Percentiles rank a stretch among this genome's conserved stretches.
Evolutionary conservation across 2,329 filamentous ascomycete species (phyloP).

Genomic region (Leptographium radiaticola): DNA sequence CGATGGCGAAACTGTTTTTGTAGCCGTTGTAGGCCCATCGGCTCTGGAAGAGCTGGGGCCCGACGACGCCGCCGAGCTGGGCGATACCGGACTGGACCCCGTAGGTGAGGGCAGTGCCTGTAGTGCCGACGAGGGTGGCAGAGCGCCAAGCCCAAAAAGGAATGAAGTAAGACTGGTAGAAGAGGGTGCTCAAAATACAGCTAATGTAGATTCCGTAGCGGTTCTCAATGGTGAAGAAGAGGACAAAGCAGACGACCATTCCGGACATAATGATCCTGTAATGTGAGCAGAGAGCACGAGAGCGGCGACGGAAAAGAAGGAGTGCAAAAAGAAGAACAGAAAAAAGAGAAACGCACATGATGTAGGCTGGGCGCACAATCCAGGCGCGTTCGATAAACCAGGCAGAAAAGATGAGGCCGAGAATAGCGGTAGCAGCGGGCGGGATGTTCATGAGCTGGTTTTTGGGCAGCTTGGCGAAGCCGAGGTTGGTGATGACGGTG

Average conservation of each 20-base stretch:
- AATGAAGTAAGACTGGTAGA: constrained; percentile 29
- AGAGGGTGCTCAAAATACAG: constrained; percentile 28
- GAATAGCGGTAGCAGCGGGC: background rate
- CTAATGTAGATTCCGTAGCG: constrained; percentile 28
- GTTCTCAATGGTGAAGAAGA: constrained; percentile 23
- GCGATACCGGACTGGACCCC: constrained; percentile 28
- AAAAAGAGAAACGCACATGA: background rate
- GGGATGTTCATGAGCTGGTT: constrained; percentile 15
- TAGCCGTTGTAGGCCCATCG: constrained; percentile 24
- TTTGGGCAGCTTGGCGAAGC: constrained; percentile 25
- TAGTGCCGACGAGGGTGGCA: constrained; percentile 25
- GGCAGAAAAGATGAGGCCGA: background rate
- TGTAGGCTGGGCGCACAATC: background rate
- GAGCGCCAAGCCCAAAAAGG: constrained; percentile 33
- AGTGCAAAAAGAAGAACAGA: background rate
- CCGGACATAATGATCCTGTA: constrained; percentile 9
- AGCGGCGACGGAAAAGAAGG: too few relatives aligned
- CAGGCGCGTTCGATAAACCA: constrained; percentile 1
- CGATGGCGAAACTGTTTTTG: constrained; percentile 16
- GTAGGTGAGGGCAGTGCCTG: constrained; percentile 29
- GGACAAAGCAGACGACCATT: constrained; percentile 21
- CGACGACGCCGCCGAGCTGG: constrained; percentile 31
- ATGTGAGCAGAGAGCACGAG: too few relatives aligned
- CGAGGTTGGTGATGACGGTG: constrained; percentile 26
- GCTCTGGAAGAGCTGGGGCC: constrained; percentile 14